Evolutionary conservation across 148 eudicot species (phyloP), one percentile per base, ranked within the genome.

Genomic region (Nyssa sinensis): DNA sequence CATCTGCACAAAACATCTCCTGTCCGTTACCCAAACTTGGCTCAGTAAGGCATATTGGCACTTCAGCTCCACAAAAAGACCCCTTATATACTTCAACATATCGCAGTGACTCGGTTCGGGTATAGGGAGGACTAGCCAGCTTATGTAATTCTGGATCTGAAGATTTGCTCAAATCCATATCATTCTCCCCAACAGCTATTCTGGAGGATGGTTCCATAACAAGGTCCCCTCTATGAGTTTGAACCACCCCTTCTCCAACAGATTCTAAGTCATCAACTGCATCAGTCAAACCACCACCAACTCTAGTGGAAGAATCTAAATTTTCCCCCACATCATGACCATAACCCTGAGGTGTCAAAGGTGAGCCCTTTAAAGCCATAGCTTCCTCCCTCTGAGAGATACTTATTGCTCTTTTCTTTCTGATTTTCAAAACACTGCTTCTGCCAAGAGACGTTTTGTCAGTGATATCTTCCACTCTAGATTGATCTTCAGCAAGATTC

Each of bases 1-100:
- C 71, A 74, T 77, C 85, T 1, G 28, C 69, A 78, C 67, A 70
- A 76, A 83, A 70, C 67, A 79, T 76, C 37, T 77, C 83, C 25
- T 66, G 83, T 51, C 67, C 83, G 66, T 69, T 80, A 70, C 59
- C 66, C 66, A 68, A 28, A 67, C 73, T 33, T 31, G 44, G 75
- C 25, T 72, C 64, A 35, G 12, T 47, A 39, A 77, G 28, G 60
- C 64, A 64, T 10, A n/a, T 63, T 19, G 79, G 62, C 23, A 77
- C 64, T 58, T 71, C 81, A 73, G 58, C 65, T 75, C 71, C 71
- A 72, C 66, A 72, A n/a, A 75, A 57, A 23, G 77, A 41, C 31
- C 76, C 74, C 39, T 81, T 81, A 60, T 78, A 71, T 31, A 67
- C 73, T 66, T 83, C 81, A 32, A 30, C 21, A 67, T 44, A 74